These are phyloP conservation scores for Chaetoceros muelleri DNA, from an alignment of 108 stramenopile genomes.

Conservation along the genomic window DNA sequence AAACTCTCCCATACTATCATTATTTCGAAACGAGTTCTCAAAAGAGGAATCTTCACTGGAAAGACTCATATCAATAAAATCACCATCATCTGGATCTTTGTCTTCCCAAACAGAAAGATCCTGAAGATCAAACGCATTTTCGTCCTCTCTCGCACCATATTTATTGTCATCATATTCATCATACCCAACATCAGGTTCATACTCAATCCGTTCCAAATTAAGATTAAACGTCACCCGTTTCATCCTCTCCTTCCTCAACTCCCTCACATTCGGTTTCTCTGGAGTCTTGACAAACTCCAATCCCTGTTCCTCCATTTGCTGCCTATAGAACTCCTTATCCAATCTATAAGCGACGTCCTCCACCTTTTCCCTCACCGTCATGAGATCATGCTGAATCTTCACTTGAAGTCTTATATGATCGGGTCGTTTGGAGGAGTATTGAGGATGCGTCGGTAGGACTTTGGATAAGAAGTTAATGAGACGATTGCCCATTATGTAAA, in stretches of 20 bases:
- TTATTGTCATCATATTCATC: conserved; percentile 7
- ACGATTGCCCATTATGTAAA: conserved; percentile 44
- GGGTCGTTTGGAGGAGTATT: conserved; percentile 3
- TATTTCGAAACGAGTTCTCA: neutral
- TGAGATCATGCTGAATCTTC: conserved; percentile 12
- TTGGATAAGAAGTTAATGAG: conserved; percentile 29
- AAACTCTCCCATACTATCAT: neutral
- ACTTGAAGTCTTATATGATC: conserved; percentile 3
- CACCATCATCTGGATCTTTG: neutral
- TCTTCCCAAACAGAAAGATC: neutral
- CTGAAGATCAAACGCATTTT: neutral
- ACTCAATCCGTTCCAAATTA: conserved; percentile 23
- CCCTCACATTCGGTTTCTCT: neutral
- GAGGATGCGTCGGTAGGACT: conserved; percentile 35
- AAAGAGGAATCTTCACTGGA: neutral
- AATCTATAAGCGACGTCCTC: conserved; percentile 32
- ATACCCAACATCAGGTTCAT: conserved; percentile 7
- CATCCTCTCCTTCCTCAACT: neutral
- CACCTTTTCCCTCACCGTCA: conserved; percentile 19
- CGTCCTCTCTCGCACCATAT: neutral
- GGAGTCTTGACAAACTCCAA: neutral
- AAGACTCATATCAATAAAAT: neutral
- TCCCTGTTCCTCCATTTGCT: neutral
- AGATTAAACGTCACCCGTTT: neutral
- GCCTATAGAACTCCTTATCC: conserved; percentile 21